Conservation (phyloP, 2,329 filamentous ascomycete genomes). For the Cordyceps pruinosa region DNA sequence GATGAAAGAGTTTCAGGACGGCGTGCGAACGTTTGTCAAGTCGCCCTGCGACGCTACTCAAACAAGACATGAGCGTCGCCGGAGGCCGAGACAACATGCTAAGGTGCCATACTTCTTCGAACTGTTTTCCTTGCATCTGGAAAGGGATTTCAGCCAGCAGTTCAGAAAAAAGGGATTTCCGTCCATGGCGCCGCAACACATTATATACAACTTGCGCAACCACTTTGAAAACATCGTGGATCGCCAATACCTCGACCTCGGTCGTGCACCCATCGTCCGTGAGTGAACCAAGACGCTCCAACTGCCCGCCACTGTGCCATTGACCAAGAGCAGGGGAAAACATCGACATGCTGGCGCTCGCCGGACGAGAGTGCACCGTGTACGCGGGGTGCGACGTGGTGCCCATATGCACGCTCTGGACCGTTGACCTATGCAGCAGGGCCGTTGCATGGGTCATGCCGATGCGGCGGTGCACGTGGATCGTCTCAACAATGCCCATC, state of each 20-base stretch:
- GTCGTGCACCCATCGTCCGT: slow-evolving; percentile 20
- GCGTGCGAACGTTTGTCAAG: not conserved
- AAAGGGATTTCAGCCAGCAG: slow-evolving; percentile 18
- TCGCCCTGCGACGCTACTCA: not conserved
- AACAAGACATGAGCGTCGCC: not conserved
- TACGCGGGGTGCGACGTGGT: slow-evolving; percentile 16
- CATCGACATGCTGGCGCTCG: slow-evolving; percentile 18
- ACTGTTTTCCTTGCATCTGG: slow-evolving; percentile 20
- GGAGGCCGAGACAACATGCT: not conserved
- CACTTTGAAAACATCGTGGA: slow-evolving; percentile 23
- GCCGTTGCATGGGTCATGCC: slow-evolving; percentile 15
- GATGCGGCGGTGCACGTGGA: slow-evolving; percentile 16
- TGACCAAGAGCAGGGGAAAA: slow-evolving; percentile 18
- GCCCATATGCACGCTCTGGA: slow-evolving; percentile 17
- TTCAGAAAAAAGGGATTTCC: slow-evolving; percentile 6
- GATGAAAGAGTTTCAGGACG: slow-evolving; percentile 16
- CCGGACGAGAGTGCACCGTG: slow-evolving; percentile 17
- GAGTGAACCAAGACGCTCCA: slow-evolving; percentile 3
- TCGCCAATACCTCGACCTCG: slow-evolving; percentile 14
- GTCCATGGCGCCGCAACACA: slow-evolving; percentile 19
- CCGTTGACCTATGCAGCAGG: slow-evolving; percentile 11
- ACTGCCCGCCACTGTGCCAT: too few species aligned
- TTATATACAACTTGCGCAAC: slow-evolving; percentile 21
- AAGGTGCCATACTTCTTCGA: slow-evolving; percentile 22
- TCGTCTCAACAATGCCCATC: slow-evolving; percentile 10